phyloP scores from a whole-genome alignment of 2,329 filamentous ascomycete genomes.

The Aspergillus candidus region DNA sequence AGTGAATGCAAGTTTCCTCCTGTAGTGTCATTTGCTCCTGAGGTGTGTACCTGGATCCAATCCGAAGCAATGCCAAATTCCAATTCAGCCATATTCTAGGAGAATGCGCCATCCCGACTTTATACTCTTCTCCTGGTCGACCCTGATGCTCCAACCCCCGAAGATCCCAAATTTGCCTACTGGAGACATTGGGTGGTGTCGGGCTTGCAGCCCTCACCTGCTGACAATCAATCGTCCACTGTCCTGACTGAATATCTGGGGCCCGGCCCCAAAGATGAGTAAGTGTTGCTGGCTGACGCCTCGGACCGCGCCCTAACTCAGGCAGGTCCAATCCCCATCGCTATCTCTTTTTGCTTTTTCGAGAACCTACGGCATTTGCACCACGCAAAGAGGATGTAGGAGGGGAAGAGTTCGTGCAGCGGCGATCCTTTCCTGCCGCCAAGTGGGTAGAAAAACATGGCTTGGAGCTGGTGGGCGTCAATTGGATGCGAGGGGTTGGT shows the following conservation, averaged over 20 bases:
- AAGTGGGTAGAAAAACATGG: constrained; percentile 8
- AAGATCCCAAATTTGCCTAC: constrained; percentile 15
- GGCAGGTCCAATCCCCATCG: constrained; percentile 10
- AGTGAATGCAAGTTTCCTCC: constrained; percentile 11
- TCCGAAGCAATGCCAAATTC: neutral
- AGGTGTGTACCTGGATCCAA: constrained; percentile 2
- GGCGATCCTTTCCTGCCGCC: constrained; percentile 11
- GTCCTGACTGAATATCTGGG: constrained; percentile 14
- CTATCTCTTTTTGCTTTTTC: constrained; percentile 12
- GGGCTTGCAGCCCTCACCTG: constrained; percentile 1
- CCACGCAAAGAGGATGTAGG: constrained; percentile 11
- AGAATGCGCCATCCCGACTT: neutral
- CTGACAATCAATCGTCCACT: neutral
- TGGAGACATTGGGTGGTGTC: constrained; percentile 15
- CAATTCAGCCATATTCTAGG: neutral
- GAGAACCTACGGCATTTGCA: constrained; percentile 5
- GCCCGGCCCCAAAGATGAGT: constrained; percentile 16
- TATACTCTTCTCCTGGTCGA: constrained; percentile 13
- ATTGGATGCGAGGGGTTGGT: constrained; percentile 15
- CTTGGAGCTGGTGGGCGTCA: constrained; percentile 10
- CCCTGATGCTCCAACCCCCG: constrained; percentile 13
- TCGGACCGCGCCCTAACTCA: no score
- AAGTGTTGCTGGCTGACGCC: neutral
- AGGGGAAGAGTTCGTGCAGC: constrained; percentile 11
- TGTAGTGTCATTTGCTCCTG: constrained; percentile 3